Percentiles rank a stretch among this genome's conserved stretches.
Conservation (phyloP, 306 rosid species). For the Pyrus pyrifolia region DNA sequence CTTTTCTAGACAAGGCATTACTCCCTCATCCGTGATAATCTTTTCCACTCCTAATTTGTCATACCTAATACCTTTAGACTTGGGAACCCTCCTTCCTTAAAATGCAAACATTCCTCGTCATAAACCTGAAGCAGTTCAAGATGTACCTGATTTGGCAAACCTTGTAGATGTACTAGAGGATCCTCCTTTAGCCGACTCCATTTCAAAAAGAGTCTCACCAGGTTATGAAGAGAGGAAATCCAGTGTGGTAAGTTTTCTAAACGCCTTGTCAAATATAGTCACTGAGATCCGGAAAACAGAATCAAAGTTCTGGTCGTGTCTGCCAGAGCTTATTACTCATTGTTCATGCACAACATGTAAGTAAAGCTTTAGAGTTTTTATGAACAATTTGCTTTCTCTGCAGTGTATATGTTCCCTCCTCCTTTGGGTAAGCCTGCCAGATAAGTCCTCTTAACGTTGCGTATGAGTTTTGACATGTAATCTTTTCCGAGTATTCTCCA, state of each 20-base stretch:
- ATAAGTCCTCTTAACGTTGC: slow-evolving; percentile 28
- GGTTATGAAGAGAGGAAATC: slow-evolving; percentile 24
- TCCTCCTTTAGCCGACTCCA: slow-evolving; percentile 30
- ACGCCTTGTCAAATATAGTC: slow-evolving; percentile 23
- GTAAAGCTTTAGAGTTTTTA: slow-evolving; percentile 11
- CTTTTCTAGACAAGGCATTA: slow-evolving; percentile 21
- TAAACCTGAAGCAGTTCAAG: slow-evolving; percentile 24
- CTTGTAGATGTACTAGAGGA: slow-evolving; percentile 24
- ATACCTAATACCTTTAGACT: slow-evolving; percentile 13
- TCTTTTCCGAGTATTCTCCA: not conserved
- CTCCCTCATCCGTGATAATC: slow-evolving; percentile 11
- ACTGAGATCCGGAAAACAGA: slow-evolving; percentile 66
- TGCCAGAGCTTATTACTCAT: slow-evolving; percentile 86
- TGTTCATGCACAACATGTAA: slow-evolving; percentile 97
- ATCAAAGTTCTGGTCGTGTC: slow-evolving; percentile 82
- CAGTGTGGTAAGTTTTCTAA: slow-evolving; percentile 25
- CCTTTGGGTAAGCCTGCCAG: slow-evolving; percentile 24
- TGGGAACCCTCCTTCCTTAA: slow-evolving; percentile 18
- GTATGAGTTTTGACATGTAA: not conserved
- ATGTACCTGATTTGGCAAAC: slow-evolving; percentile 23
- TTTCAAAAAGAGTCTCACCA: slow-evolving; percentile 16
- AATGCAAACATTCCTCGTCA: slow-evolving; percentile 16
- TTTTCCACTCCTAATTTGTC: slow-evolving; percentile 11
- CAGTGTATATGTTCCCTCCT: slow-evolving; percentile 5
- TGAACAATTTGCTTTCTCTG: not conserved